Percentiles rank a stretch among this genome's conserved stretches.
These are phyloP conservation scores for Pleurotus sapidus DNA, from an alignment of 768 basidiomycete genomes.

Conservation along the genomic window DNA sequence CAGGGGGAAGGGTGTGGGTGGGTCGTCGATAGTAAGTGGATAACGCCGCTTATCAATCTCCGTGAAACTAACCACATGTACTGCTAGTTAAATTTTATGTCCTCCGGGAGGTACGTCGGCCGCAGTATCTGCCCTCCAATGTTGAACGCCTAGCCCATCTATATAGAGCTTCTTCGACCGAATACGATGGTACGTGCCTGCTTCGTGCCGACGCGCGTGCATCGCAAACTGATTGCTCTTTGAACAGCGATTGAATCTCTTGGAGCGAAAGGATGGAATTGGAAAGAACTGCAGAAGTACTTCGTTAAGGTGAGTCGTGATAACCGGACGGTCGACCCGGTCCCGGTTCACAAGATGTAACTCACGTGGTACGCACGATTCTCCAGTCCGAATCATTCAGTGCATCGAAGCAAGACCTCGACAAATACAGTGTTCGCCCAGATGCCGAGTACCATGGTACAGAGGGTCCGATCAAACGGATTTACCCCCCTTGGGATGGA, in stretches of 20 bases:
- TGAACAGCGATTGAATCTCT: conserved; percentile 12
- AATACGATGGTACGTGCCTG: conserved; percentile 12
- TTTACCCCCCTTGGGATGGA: conserved; percentile 11
- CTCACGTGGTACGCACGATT: neutral
- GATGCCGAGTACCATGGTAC: conserved; percentile 9
- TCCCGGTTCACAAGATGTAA: too few relatives aligned
- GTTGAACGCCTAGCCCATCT: neutral
- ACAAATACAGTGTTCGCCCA: neutral
- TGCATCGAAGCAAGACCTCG: neutral
- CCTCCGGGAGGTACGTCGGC: conserved; percentile 8
- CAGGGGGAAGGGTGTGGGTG: conserved; percentile 17
- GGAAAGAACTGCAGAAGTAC: conserved; percentile 14
- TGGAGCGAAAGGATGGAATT: conserved; percentile 17
- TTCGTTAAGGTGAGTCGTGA: conserved; percentile 11
- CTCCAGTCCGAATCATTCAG: conserved; percentile 10
- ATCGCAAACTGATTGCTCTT: neutral
- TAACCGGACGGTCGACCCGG: neutral
- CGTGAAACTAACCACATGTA: neutral
- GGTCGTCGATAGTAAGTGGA: conserved; percentile 11
- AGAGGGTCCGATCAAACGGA: conserved; percentile 11
- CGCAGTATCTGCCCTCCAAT: neutral
- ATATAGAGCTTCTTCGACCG: conserved; percentile 9
- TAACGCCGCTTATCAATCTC: neutral
- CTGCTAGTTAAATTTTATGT: conserved; percentile 15
- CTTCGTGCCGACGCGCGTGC: neutral